Percentiles rank a stretch among this genome's conserved stretches.
These are phyloP conservation scores for Cordyceps cicadae DNA, from an alignment of 2,329 filamentous ascomycete species.

Conservation along the genomic window DNA sequence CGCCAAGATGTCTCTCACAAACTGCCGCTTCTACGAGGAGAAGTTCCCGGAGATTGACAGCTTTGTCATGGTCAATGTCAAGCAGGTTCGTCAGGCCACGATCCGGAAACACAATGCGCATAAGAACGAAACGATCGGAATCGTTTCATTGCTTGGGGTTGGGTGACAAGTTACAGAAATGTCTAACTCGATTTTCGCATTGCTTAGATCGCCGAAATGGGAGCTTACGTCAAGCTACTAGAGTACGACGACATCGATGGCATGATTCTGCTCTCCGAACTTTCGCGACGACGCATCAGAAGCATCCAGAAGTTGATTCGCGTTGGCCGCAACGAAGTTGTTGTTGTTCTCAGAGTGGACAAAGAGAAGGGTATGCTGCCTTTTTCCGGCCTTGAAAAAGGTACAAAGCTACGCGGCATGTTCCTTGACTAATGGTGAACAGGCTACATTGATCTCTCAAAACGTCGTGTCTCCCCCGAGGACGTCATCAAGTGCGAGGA, in stretches of 20 bases:
- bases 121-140: neutral
- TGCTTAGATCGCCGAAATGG: slow-evolving; percentile 92
- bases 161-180: neutral
- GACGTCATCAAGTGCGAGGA: slow-evolving; percentile 98
- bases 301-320: slow-evolving; percentile 98
- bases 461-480: slow-evolving; percentile 94
- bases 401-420: slow-evolving; percentile 16
- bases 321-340: slow-evolving; percentile 95
- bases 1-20: slow-evolving; percentile 85
- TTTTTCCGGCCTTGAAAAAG: neutral
- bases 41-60: slow-evolving; percentile 93
- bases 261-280: slow-evolving; percentile 98
- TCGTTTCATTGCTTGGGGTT: neutral
- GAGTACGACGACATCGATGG: slow-evolving; percentile 99
- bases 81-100: slow-evolving; percentile 58
- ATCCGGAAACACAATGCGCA: slow-evolving; percentile 2
- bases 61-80: slow-evolving; percentile 99
- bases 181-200: neutral
- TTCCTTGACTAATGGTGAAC: neutral
- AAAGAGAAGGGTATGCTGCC: slow-evolving; percentile 78
- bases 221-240: slow-evolving; percentile 97
- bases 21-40: slow-evolving; percentile 96
- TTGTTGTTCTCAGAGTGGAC: slow-evolving; percentile 96
- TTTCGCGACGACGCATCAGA: slow-evolving; percentile 95
- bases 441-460: slow-evolving; percentile 95